These are phyloP conservation scores for Neodidymelliopsis sp. DNA, from an alignment of 2,329 filamentous ascomycete species.

Conservation along the genomic window DNA sequence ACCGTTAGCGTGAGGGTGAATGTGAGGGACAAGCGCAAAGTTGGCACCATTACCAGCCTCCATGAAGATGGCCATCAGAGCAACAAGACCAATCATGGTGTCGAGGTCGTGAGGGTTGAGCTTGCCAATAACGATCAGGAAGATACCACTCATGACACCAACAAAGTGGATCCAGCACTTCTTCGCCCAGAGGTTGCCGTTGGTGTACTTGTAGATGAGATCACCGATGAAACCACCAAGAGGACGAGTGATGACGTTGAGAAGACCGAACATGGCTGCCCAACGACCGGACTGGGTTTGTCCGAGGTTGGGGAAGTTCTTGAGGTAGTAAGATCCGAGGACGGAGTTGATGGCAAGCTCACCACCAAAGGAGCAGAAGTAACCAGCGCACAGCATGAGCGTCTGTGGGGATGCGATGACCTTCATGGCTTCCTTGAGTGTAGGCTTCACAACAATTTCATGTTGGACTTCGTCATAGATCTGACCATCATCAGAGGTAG, in stretches of 20 bases:
- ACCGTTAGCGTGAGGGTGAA: conserved; percentile 84
- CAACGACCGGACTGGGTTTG: conserved; percentile 65
- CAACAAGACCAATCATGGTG: conserved; percentile 78
- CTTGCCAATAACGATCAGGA: conserved; percentile 70
- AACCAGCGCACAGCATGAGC: conserved; percentile 60
- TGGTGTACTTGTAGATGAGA: conserved; percentile 60
- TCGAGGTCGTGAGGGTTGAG: conserved; percentile 66
- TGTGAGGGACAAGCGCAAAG: conserved; percentile 86
- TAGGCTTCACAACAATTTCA: conserved; percentile 70
- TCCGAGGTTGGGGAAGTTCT: conserved; percentile 62
- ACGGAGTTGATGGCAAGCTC: conserved; percentile 69
- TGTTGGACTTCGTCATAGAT: conserved; percentile 63
- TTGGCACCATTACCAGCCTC: conserved; percentile 87
- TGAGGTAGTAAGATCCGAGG: conserved; percentile 65
- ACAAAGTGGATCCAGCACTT: conserved; percentile 67
- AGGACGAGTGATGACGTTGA: conserved; percentile 73
- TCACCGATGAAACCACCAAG: conserved; percentile 69
- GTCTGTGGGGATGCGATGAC: conserved; percentile 69
- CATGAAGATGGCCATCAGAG: conserved; percentile 80
- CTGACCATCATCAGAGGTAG: conserved; percentile 55
- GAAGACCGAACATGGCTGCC: conserved; percentile 78
- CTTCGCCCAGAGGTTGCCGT: conserved; percentile 66
- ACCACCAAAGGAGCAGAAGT: conserved; percentile 68
- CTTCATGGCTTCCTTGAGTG: conserved; percentile 64
- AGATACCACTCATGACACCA: conserved; percentile 63